These are phyloP conservation scores for Collybiopsis confluens DNA, from an alignment of 768 basidiomycete genomes.

Conservation along the genomic window DNA sequence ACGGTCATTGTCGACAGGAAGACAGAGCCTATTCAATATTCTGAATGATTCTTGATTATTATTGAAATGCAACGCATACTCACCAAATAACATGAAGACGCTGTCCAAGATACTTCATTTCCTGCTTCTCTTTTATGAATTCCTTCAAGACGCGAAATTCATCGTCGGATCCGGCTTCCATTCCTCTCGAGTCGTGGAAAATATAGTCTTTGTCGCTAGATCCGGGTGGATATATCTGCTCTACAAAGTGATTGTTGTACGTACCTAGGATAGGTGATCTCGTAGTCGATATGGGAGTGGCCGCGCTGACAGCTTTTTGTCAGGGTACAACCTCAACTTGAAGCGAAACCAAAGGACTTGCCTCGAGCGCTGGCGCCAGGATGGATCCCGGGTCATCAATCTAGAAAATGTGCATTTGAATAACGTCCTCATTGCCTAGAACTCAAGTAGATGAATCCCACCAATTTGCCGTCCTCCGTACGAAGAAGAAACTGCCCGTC, in stretches of 20 bases:
- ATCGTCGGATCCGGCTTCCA: constrained; percentile 15
- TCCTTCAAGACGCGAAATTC: constrained; percentile 11
- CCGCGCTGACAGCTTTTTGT: not conserved
- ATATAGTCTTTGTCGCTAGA: constrained; percentile 14
- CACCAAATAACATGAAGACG: constrained; percentile 16
- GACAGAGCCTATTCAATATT: not conserved
- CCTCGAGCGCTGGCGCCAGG: not conserved
- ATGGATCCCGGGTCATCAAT: not conserved
- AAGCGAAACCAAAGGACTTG: not conserved
- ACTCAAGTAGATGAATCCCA: not conserved
- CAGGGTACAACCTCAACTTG: not conserved
- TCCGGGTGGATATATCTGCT: constrained; percentile 8
- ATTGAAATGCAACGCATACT: not conserved
- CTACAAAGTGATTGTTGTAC: not conserved
- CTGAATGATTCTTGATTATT: not conserved
- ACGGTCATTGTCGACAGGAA: constrained; percentile 7
- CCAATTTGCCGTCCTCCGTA: not conserved
- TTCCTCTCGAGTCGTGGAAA: constrained; percentile 20
- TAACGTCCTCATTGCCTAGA: too few relatives aligned
- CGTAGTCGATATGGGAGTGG: constrained; percentile 2
- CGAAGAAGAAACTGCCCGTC: not conserved
- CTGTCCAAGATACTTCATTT: constrained; percentile 4
- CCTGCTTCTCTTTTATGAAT: constrained; percentile 10
- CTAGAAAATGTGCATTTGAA: not conserved
- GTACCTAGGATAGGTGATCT: constrained; percentile 1